phyloP scores from a whole-genome alignment of 2,329 filamentous ascomycete species.

The Cladosporium sp. region DNA sequence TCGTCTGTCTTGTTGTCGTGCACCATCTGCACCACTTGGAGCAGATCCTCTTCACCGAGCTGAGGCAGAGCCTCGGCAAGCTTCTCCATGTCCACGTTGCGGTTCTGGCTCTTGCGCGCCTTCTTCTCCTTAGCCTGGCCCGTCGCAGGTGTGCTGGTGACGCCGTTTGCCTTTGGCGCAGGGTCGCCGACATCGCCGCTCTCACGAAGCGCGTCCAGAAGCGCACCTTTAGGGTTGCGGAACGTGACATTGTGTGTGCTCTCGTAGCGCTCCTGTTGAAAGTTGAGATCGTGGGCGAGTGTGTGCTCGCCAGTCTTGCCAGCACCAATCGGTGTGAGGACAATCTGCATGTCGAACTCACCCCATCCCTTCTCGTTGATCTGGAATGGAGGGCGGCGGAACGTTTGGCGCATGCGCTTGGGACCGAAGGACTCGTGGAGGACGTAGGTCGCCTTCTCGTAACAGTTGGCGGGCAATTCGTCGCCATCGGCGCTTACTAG shows the following conservation, averaged over 20 bases:
- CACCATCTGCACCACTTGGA: slow-evolving; percentile 95
- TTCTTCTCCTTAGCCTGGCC: slow-evolving; percentile 52
- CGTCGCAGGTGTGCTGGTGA: slow-evolving; percentile 53
- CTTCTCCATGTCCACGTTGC: slow-evolving; percentile 84
- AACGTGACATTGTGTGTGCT: slow-evolving; percentile 75
- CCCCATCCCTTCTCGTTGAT: slow-evolving; percentile 97
- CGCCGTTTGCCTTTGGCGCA: slow-evolving; percentile 46
- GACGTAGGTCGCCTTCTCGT: slow-evolving; percentile 88
- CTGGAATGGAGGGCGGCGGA: slow-evolving; percentile 79
- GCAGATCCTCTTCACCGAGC: slow-evolving; percentile 84
- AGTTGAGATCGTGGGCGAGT: slow-evolving; percentile 88
- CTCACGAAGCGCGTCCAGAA: slow-evolving; percentile 74
- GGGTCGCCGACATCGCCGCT: slow-evolving; percentile 66
- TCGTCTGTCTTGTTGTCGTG: slow-evolving; percentile 94
- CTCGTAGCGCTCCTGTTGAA: slow-evolving; percentile 76
- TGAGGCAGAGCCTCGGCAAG: slow-evolving; percentile 86
- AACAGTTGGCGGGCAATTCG: slow-evolving; percentile 75
- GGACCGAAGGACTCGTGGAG: slow-evolving; percentile 85
- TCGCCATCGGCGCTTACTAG: slow-evolving; percentile 82
- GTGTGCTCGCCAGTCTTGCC: slow-evolving; percentile 81
- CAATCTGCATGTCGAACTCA: slow-evolving; percentile 92
- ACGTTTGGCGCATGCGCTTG: slow-evolving; percentile 72
- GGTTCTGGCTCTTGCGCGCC: slow-evolving; percentile 54
- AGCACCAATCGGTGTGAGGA: slow-evolving; percentile 62
- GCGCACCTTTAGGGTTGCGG: slow-evolving; percentile 86